Percentiles rank a stretch among this genome's conserved stretches.
phyloP scores from a whole-genome alignment of 345 rosid species.

The Aegle marmelos region DNA sequence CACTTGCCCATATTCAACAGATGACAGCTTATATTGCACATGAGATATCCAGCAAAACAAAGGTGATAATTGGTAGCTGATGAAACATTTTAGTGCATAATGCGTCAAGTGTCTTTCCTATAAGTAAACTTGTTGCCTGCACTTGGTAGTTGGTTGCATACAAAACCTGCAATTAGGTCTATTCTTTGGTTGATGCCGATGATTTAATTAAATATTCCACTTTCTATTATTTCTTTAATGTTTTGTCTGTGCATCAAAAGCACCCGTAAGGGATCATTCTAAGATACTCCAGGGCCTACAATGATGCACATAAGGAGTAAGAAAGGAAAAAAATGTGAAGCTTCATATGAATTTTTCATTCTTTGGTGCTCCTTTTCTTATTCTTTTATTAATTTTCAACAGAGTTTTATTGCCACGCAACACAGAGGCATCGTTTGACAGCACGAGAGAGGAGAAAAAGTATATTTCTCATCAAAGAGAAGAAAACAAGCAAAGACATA shows the following conservation, averaged over 20 bases:
- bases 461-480: conserved; percentile 2
- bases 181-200: background rate
- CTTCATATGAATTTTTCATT: background rate
- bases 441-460: conserved; percentile 11
- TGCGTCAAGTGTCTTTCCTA: background rate
- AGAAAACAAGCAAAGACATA: conserved; percentile 2
- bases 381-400: background rate
- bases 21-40: conserved; percentile 4
- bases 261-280: conserved; percentile 18
- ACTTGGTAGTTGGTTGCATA: conserved; percentile 5
- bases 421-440: conserved; percentile 9
- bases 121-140: conserved; percentile 9
- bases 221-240: conserved; percentile 3
- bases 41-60: background rate
- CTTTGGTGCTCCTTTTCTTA: background rate
- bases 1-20: conserved; percentile 16
- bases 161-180: conserved; percentile 2
- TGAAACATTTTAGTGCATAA: background rate
- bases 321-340: background rate
- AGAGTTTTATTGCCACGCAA: background rate
- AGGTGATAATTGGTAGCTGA: conserved; percentile 3
- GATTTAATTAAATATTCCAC: background rate
- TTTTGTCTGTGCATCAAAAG: background rate
- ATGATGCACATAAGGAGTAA: conserved; percentile 11
- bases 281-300: conserved; percentile 10